Evolutionary conservation across 495 filamentous ascomycete species (phyloP), one percentile per base, ranked within the genome.

Genomic region (Friedmanniomyces simplex): DNA sequence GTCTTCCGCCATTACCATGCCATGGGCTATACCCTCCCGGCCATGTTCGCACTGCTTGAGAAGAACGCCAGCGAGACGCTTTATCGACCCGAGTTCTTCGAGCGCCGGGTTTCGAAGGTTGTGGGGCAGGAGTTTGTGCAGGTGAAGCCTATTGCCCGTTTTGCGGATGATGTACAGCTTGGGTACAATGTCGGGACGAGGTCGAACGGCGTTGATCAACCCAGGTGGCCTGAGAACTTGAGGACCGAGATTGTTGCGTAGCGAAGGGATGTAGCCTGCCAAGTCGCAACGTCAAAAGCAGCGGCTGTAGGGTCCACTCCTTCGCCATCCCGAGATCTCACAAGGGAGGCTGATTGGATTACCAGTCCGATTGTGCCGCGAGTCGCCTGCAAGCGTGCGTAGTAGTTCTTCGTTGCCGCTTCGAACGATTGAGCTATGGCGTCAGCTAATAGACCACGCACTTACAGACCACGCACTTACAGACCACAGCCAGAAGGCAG

Each of bases 171-270:
- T 18, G 67, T 71, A 28, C n/a, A 66, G 45, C 50, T 68, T 45
- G 50, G 54, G 22, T 69, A 64, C 50, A 65, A 69, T 57, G 66
- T 71, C 36, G 66, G 67, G n/a, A 69, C 66, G 20, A 61, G 69
- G 37, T 30, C 47, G 46, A 71, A 71, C 56, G 69, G 67, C 0
- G 56, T 65, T 0, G 69, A 71, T 61, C n/a, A 58, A 57, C 25
- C 69, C 30, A 60, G 49, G 42, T 71, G 69, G 67, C 69, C 69
- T 6, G 56, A 69, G 37, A 56, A 71, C 63, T 56, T 69, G 59
- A 63, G 50, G 54, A 65, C 59, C 2, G 69, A 71, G 55, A 37
- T 71, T 45, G 62, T 69, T 8, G 25, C 46, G 11, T 49, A 49
- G 46, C n/a, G n/a, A n/a, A n/a, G n/a, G n/a, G n/a, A n/a, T n/a